Conservation (phyloP, 768 basidiomycete genomes). For the Amanita subjunquillea region DNA sequence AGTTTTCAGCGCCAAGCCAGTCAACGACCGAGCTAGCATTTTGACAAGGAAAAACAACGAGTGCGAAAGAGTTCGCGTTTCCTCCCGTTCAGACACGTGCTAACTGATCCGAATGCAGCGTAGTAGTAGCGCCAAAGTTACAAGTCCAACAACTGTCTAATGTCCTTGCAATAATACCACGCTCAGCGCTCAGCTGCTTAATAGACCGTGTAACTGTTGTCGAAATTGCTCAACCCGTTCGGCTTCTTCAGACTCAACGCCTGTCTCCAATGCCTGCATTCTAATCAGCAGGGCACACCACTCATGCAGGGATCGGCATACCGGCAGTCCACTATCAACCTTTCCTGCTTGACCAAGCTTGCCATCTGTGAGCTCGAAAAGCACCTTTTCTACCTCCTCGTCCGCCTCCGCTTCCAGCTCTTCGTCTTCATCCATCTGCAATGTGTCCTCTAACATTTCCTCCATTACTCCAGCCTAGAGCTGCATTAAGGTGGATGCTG, state of each 20-base stretch:
- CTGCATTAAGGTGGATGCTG: neutral
- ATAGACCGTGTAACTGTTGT: conserved; percentile 77
- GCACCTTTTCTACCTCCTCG: conserved; percentile 91
- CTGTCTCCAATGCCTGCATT: conserved; percentile 46
- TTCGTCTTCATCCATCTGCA: conserved; percentile 89
- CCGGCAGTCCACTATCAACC: conserved; percentile 65
- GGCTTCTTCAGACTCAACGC: conserved; percentile 69
- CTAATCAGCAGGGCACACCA: neutral
- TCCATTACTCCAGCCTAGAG: conserved; percentile 90
- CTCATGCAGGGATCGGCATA: conserved; percentile 27
- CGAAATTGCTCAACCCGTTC: conserved; percentile 86
- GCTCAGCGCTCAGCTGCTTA: conserved; percentile 42
- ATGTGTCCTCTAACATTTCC: conserved; percentile 93
- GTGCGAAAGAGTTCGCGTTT: neutral
- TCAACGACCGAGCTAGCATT: conserved; percentile 55
- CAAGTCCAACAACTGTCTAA: neutral
- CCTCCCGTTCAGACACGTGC: conserved; percentile 3
- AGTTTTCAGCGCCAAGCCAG: conserved; percentile 46
- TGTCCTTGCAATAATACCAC: neutral
- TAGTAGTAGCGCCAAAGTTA: neutral
- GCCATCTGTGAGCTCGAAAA: conserved; percentile 92
- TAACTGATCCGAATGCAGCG: neutral
- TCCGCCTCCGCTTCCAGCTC: conserved; percentile 96
- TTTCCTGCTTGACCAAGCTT: conserved; percentile 83
- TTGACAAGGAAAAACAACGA: neutral